Evolutionary conservation across 2,329 filamentous ascomycete genomes (phyloP).

Genomic region (Paracoccidioides brasiliensis): DNA sequence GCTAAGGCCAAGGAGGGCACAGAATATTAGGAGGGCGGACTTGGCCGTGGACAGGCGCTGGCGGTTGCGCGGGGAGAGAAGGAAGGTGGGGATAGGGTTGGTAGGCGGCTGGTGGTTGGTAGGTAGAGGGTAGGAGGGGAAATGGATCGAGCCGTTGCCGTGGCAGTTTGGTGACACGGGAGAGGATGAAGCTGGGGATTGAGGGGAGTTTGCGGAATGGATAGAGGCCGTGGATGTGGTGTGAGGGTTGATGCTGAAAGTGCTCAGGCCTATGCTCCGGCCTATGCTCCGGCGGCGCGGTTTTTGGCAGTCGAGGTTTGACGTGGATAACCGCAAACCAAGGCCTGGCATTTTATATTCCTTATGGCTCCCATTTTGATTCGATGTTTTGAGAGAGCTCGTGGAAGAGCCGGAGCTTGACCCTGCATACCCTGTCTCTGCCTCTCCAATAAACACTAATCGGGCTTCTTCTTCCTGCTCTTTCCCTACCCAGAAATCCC

Average conservation of each 20-base stretch:
- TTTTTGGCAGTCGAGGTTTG: conserved; percentile 21
- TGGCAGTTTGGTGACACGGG: conserved; percentile 12
- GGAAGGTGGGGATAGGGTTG: conserved; percentile 14
- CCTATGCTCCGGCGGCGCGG: conserved; percentile 18
- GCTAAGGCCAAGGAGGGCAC: conserved; percentile 76
- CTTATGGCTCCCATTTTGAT: conserved; percentile 13
- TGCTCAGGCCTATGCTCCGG: conserved; percentile 19
- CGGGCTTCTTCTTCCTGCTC: conserved; percentile 41
- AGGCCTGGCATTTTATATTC: conserved; percentile 28
- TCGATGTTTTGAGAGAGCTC: conserved; percentile 15
- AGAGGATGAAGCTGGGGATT: conserved; percentile 17
- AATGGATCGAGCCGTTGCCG: conserved; percentile 11
- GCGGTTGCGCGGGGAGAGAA: conserved; percentile 43
- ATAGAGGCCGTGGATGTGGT: conserved; percentile 45
- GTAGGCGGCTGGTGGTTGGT: conserved; percentile 12
- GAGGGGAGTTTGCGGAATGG: conserved; percentile 31
- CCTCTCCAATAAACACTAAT: conserved; percentile 18
- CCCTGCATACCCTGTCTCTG: conserved; percentile 14
- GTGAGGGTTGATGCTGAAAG: conserved; percentile 37
- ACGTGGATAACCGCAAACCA: conserved; percentile 29
- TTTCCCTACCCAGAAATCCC: conserved; percentile 79
- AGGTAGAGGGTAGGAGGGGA: conserved; percentile 16
- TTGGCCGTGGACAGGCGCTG: conserved; percentile 70
- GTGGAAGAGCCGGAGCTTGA: conserved; percentile 5
- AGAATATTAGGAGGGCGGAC: conserved; percentile 85